A percentile compares a stretch with the other conserved stretches of the same genome.
phyloP scores from a whole-genome alignment of 352 stramenopile genomes.

The Phytophthora kernoviae region DNA sequence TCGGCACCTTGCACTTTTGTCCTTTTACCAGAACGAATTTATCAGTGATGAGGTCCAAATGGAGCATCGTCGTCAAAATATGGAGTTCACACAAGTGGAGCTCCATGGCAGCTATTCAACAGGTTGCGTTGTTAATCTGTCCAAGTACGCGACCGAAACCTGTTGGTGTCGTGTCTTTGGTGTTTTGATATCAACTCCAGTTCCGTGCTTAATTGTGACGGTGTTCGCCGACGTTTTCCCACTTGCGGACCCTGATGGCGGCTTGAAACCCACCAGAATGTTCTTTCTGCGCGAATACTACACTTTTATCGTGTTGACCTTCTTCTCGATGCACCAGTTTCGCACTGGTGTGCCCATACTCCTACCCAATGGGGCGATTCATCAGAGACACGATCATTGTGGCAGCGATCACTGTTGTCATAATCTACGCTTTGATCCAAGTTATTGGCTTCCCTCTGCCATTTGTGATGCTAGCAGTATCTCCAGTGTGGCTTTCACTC shows the following conservation, averaged over 20 bases:
- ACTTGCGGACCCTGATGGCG: constrained; percentile 9
- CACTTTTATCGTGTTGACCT: constrained; percentile 4
- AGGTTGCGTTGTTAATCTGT: constrained; percentile 1
- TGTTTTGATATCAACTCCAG: constrained; percentile 13
- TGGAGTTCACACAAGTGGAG: constrained; percentile 25
- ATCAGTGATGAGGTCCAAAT: neutral
- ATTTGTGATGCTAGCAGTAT: constrained; percentile 9
- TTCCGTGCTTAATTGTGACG: constrained; percentile 23
- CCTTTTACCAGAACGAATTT: too few relatives aligned
- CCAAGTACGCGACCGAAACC: neutral
- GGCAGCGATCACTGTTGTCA: neutral
- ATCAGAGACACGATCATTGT: constrained; percentile 4
- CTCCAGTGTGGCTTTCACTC: constrained; percentile 5
- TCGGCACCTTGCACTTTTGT: too few relatives aligned
- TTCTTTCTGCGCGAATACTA: constrained; percentile 17
- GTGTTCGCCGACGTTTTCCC: constrained; percentile 15
- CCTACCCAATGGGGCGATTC: neutral
- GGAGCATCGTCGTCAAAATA: neutral
- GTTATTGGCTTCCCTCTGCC: constrained; percentile 15
- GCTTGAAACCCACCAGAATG: constrained; percentile 8
- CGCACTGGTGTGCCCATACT: constrained; percentile 1
- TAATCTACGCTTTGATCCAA: neutral
- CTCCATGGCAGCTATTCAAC: constrained; percentile 14
- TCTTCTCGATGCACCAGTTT: constrained; percentile 9
- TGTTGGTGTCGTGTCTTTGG: constrained; percentile 3